Percentiles rank a stretch among this genome's conserved stretches.
Evolutionary conservation across 768 basidiomycete genomes (phyloP).

Genomic region (Tephrocybe sp.): DNA sequence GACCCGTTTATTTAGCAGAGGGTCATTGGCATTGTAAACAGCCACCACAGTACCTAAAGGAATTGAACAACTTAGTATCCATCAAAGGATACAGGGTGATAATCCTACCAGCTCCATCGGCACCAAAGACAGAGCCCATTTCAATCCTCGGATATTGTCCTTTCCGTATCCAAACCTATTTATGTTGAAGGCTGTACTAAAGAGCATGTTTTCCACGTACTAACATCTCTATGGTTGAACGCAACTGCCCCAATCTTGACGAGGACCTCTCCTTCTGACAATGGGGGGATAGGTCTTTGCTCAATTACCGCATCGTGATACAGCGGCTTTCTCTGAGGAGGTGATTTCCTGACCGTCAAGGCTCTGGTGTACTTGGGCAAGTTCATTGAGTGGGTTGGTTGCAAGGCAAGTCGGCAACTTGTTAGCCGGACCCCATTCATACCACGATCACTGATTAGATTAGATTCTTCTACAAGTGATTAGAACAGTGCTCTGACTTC

Average conservation of each 20-base stretch:
- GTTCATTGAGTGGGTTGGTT: slow-evolving; percentile 1
- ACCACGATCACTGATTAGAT: neutral
- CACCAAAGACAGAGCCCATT: slow-evolving; percentile 59
- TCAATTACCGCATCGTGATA: slow-evolving; percentile 59
- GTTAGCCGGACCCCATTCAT: neutral
- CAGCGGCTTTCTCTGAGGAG: slow-evolving; percentile 34
- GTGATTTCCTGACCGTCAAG: slow-evolving; percentile 45
- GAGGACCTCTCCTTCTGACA: slow-evolving; percentile 57
- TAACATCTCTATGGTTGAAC: slow-evolving; percentile 78
- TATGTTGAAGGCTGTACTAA: slow-evolving; percentile 3
- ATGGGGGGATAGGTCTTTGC: slow-evolving; percentile 44
- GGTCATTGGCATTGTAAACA: slow-evolving; percentile 48
- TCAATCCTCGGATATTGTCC: slow-evolving; percentile 65
- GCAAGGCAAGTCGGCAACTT: neutral
- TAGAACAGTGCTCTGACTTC: no score
- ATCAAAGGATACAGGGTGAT: neutral
- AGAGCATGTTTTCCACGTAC: slow-evolving; percentile 5
- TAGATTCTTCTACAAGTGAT: no score
- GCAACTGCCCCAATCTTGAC: slow-evolving; percentile 67
- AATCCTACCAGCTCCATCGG: slow-evolving; percentile 68
- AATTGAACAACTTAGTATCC: neutral
- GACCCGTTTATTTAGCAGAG: slow-evolving; percentile 60
- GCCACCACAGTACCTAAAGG: slow-evolving; percentile 60
- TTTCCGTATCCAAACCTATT: slow-evolving; percentile 70
- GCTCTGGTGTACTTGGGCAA: slow-evolving; percentile 45